Evolutionary conservation across 2,329 filamentous ascomycete species (phyloP), one percentile per base, ranked within the genome.

Genomic region (Nothopassalora personata): DNA sequence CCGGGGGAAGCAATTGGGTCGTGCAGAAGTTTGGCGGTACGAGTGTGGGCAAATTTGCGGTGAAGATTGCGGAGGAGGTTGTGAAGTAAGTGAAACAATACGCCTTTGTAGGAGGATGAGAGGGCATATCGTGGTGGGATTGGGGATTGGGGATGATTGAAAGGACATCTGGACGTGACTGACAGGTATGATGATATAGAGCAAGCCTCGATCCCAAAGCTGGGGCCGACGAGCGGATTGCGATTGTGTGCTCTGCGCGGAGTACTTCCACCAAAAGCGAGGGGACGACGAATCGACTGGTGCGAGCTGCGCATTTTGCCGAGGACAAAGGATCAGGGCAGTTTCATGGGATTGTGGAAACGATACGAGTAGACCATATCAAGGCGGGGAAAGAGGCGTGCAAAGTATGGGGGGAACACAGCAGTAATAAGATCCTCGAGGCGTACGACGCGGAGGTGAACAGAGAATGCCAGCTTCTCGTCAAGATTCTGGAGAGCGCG

Each of bases 11-110:
- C 45, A 75, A 75, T 60, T 96, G 91, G 92, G 82, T 96, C 31
- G 89, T 97, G 53, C 91, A 96, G 74, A 97, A 97, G 76, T 96
- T 96, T 74, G 92, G 92, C 63, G 93, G 93, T 54, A 99, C 93
- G 54, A 96, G 90, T 72, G 89, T 97, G 54, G 94, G 93, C 68
- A 97, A 97, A 77, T 96, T 96, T 70, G 87, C 92, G 54, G 82
- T 77, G 65, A 76, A 77, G 64, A 81, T 81, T 70, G 78, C 77
- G 60, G 68, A 73, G 64, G 74, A 89, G 68, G 90, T 93, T 71
- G 83, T 92, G 64, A 71, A 76, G 77, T 79, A 69, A 70, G 73
- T 69, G 36, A 28, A 23, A 47, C 36, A 23, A 27, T 28, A 7
- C n/a, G 39, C 18, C 18, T 23, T 23, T 23, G 23, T 1, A 23